Conservation (phyloP, 805 yeast species). For the Wickerhamomyces bisporus region DNA sequence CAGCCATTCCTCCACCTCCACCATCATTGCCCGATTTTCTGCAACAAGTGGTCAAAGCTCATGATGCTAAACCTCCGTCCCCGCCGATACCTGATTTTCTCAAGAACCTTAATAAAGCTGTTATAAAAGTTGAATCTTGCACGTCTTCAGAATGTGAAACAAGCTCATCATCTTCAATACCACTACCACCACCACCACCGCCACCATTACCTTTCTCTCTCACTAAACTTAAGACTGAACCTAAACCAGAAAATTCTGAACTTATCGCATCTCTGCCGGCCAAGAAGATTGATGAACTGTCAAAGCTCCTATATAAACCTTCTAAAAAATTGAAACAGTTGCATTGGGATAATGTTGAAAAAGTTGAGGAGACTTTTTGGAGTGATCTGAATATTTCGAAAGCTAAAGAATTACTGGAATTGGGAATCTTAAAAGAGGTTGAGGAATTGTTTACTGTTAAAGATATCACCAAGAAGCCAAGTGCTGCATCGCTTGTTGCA, state of each 20-base stretch:
- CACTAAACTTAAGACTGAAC: not conserved
- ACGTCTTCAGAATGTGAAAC: not conserved
- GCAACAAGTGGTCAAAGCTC: slow-evolving; percentile 1
- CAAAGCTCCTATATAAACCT: slow-evolving; percentile 2
- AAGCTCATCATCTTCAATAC: slow-evolving; percentile 8
- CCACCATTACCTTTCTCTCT: slow-evolving; percentile 14
- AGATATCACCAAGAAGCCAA: slow-evolving; percentile 45
- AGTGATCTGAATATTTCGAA: slow-evolving; percentile 49
- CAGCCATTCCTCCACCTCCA: slow-evolving; percentile 13
- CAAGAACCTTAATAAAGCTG: not conserved
- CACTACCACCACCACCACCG: slow-evolving; percentile 13
- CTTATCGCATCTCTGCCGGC: not conserved
- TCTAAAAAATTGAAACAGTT: slow-evolving; percentile 75
- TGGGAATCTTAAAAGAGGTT: slow-evolving; percentile 79
- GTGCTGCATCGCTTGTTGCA: slow-evolving; percentile 40
- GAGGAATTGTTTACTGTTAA: slow-evolving; percentile 87
- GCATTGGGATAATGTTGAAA: slow-evolving; percentile 94
- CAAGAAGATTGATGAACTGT: slow-evolving; percentile 10
- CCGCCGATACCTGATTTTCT: slow-evolving; percentile 9
- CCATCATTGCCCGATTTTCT: slow-evolving; percentile 20
- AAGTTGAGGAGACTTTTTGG: slow-evolving; percentile 87
- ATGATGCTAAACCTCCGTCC: slow-evolving; percentile 7
- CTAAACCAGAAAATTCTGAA: slow-evolving; percentile 14
- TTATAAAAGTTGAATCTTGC: not conserved
- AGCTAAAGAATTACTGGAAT: slow-evolving; percentile 59